A percentile compares a stretch with the other conserved stretches of the same genome.
Evolutionary conservation across 148 eudicot species (phyloP).

Genomic region (Drosera capensis): DNA sequence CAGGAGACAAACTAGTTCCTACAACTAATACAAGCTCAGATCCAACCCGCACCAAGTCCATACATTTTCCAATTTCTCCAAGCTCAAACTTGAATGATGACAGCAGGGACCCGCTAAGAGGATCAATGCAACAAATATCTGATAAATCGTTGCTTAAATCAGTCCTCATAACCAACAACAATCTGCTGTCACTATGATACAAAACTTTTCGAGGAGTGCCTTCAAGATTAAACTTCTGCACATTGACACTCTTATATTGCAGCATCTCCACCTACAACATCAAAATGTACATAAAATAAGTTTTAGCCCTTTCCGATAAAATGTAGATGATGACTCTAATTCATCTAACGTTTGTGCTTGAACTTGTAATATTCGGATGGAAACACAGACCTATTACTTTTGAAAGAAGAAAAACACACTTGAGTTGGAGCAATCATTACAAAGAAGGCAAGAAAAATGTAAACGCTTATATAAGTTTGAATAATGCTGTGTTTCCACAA

Average conservation of each 20-base stretch:
- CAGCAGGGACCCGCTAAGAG: constrained; percentile 71
- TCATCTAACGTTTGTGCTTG: too few species aligned
- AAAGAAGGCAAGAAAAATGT: too few species aligned
- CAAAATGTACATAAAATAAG: constrained; percentile 1
- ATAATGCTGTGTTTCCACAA: too few species aligned
- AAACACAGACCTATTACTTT: too few species aligned
- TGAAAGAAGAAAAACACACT: too few species aligned
- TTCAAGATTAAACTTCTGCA: constrained; percentile 85
- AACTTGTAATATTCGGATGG: too few species aligned
- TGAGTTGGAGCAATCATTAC: too few species aligned
- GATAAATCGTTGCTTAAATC: constrained; percentile 64
- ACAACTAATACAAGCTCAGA: constrained; percentile 64
- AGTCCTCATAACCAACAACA: constrained; percentile 76
- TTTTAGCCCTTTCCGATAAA: too few species aligned
- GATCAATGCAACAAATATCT: constrained; percentile 85
- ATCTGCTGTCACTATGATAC: constrained; percentile 77
- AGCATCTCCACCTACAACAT: constrained; percentile 79
- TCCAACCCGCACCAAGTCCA: constrained; percentile 74
- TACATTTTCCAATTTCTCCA: constrained; percentile 88
- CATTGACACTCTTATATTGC: constrained; percentile 84
- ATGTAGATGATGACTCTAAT: too few species aligned
- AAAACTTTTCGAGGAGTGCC: constrained; percentile 91
- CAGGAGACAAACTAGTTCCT: constrained; percentile 79
- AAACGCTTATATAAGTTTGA: too few species aligned
- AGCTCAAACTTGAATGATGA: constrained; percentile 64